These are phyloP conservation scores for Pseudogymnoascus sp. DNA, from an alignment of 2,329 filamentous ascomycete species.

Conservation along the genomic window DNA sequence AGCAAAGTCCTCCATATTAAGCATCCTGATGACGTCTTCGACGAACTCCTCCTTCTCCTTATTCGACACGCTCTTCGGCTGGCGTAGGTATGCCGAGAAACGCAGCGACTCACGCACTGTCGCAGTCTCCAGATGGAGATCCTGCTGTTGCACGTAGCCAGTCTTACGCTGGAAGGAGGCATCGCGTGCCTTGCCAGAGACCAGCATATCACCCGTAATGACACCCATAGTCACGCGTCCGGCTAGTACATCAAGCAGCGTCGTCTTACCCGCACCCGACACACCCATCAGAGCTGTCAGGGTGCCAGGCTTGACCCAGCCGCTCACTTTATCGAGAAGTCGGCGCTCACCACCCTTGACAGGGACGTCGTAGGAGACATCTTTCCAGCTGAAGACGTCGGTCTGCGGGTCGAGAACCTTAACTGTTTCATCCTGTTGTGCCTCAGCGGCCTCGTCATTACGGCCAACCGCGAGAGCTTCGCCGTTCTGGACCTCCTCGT, in stretches of 20 bases:
- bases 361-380: slow-evolving; percentile 65
- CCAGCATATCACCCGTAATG: slow-evolving; percentile 70
- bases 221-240: slow-evolving; percentile 79
- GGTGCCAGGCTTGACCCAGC: slow-evolving; percentile 68
- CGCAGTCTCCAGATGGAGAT: slow-evolving; percentile 76
- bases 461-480: slow-evolving; percentile 18
- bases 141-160: slow-evolving; percentile 88
- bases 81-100: slow-evolving; percentile 80
- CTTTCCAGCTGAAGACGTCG: slow-evolving; percentile 28
- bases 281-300: slow-evolving; percentile 64
- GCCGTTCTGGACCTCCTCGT: slow-evolving; percentile 24
- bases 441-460: slow-evolving; percentile 9
- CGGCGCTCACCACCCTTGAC: slow-evolving; percentile 58
- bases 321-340: slow-evolving; percentile 61
- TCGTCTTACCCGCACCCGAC: slow-evolving; percentile 79
- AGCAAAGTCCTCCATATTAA: slow-evolving; percentile 86
- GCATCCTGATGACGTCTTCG: slow-evolving; percentile 80
- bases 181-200: slow-evolving; percentile 38
- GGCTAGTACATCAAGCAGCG: slow-evolving; percentile 73
- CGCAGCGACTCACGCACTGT: slow-evolving; percentile 83
- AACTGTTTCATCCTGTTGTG: slow-evolving; percentile 22
- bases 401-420: slow-evolving; percentile 24
- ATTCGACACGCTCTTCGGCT: slow-evolving; percentile 64
- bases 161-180: slow-evolving; percentile 84
- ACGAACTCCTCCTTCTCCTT: slow-evolving; percentile 82